These are phyloP conservation scores for Grigorovia jiainica DNA, from an alignment of 805 yeast species.

Conservation along the genomic window DNA sequence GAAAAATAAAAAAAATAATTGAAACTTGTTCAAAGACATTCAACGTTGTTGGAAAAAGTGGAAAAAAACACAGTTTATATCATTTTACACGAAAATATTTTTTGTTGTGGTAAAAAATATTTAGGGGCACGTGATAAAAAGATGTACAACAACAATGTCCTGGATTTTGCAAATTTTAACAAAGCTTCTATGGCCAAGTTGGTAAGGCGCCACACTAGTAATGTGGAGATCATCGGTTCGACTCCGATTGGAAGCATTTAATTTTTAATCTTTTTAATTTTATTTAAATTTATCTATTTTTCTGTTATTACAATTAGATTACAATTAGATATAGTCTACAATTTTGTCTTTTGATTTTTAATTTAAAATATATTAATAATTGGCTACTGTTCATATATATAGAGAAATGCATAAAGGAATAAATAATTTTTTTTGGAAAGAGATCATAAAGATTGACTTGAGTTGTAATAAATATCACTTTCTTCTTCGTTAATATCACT, in stretches of 20 bases:
- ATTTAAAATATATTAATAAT: too few species aligned
- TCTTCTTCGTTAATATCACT: not conserved
- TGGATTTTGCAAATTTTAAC: not conserved
- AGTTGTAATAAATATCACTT: not conserved
- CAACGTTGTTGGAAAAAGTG: not conserved
- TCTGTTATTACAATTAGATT: too few species aligned
- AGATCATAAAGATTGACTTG: not conserved
- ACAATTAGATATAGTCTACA: too few species aligned
- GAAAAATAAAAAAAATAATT: not conserved
- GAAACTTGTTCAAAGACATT: too few species aligned
- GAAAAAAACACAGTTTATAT: too few species aligned
- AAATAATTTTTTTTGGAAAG: too few species aligned
- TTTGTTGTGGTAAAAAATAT: not conserved
- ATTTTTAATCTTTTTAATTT: too few species aligned
- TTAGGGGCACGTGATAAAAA: not conserved
- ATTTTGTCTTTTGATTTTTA: too few species aligned
- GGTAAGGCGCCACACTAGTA: conserved; percentile 88
- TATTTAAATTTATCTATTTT: too few species aligned
- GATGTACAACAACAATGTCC: not conserved
- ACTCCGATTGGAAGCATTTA: conserved; percentile 58
- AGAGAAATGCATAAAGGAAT: too few species aligned
- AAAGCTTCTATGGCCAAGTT: conserved; percentile 51
- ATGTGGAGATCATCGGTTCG: conserved; percentile 80
- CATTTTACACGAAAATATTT: too few species aligned
- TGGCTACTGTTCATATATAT: too few species aligned